Base-by-base conservation (phyloP, 805 yeast genomes). In the Ogataea philodendri region DNA sequence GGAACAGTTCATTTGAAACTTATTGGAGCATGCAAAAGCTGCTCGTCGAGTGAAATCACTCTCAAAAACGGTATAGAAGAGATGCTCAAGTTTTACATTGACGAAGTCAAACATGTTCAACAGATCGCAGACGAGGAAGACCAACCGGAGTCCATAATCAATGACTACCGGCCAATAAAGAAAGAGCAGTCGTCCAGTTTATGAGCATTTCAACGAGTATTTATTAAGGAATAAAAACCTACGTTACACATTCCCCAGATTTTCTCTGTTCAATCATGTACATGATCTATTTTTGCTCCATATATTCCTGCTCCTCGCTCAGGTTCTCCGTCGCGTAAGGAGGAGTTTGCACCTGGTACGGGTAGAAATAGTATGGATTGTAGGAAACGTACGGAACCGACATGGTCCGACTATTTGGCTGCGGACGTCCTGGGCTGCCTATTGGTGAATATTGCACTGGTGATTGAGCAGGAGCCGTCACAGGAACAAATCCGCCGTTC, bases 31-130 rank as follows among this genome's bases (percentile, higher is more conserved):
- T 93, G 99, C 64, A 81, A 95, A 36, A 76, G 94, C 2, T 93
- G 99, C 52, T 87, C 95, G 4, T 72, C 88, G 6, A 83, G 95
- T 54, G 86, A 86, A 45, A 93, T 88, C 46, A 93, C 99, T 1
- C 69, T 93, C 55, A 90, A 89, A 63, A 78, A 88, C 52, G 99
- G 99, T 20, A 93, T 93, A 42, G 97, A 93, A 61, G 77, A 89
- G n/a, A 93, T 93, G 99, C 70, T 93, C 56, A 87, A 78, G 67
- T 96, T 90, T 63, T 93, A 93, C 58, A 90, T 94, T 23, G 98
- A 94, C 55, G 98, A 93, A 56, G 97, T 93, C 20, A 74, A 76
- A 37, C 84, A 83, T 27, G 97, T 93, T 14, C 79, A 81, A 53
- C 96, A 88, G 60, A 79, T 86, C n/a, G 65, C 83, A 34, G 95